Percentiles rank a stretch among this genome's conserved stretches.
Conservation (phyloP, 306 rosid genomes). For the Prinsepia uniflora region DNA sequence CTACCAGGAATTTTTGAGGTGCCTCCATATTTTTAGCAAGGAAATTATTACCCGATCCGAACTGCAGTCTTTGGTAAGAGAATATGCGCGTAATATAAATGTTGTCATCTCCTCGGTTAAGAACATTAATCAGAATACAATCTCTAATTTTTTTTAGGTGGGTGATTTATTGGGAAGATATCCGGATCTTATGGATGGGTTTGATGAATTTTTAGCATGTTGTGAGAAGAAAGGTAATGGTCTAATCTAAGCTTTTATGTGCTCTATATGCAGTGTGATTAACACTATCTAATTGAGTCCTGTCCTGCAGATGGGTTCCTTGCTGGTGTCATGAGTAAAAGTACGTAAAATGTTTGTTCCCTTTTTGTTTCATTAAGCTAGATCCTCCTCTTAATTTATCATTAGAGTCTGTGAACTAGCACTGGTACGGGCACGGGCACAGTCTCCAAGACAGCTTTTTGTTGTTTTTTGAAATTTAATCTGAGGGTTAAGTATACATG, state of each 20-base stretch:
- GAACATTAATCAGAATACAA: conserved; percentile 13
- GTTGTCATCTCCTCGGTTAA: conserved; percentile 1
- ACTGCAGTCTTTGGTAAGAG: conserved; percentile 80
- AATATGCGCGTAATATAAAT: background rate
- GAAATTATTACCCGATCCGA: conserved; percentile 86
- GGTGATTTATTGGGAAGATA: conserved; percentile 79
- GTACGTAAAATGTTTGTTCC: conserved; percentile 53
- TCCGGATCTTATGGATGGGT: conserved; percentile 85
- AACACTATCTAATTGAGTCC: conserved; percentile 39
- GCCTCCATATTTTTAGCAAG: conserved; percentile 91
- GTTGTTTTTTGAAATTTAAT: background rate
- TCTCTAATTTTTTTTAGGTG: conserved; percentile 54
- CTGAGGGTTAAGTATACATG: conserved; percentile 2
- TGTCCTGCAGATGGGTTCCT: conserved; percentile 86
- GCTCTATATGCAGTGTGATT: conserved; percentile 22
- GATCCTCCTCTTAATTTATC: conserved; percentile 24
- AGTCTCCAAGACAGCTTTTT: conserved; percentile 7
- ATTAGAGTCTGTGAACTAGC: conserved; percentile 15
- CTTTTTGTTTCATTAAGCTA: conserved; percentile 18
- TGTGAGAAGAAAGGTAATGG: conserved; percentile 91
- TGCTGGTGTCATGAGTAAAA: conserved; percentile 95
- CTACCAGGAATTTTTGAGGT: conserved; percentile 97
- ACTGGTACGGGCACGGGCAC: background rate
- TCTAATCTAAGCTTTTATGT: conserved; percentile 26
- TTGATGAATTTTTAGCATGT: conserved; percentile 76